Evolutionary conservation across 352 stramenopile genomes (phyloP).

Genomic region (Thraustotheca clavata): DNA sequence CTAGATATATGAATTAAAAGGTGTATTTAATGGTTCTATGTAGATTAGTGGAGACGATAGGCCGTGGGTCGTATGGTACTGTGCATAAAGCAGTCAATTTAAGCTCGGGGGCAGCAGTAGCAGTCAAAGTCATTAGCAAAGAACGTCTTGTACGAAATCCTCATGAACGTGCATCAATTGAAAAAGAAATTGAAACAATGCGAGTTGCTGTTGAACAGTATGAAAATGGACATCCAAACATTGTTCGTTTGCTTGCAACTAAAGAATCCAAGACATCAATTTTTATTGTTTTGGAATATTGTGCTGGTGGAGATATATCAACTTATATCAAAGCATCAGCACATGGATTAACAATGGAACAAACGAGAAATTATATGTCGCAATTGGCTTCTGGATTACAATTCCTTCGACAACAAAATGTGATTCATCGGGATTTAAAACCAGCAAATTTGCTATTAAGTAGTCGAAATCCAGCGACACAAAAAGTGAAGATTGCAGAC

Average conservation of each 20-base stretch:
- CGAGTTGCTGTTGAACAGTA: conserved; percentile 75
- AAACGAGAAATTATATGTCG: conserved; percentile 69
- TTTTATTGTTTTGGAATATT: conserved; percentile 80
- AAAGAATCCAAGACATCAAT: conserved; percentile 78
- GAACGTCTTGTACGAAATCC: conserved; percentile 52
- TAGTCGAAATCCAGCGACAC: conserved; percentile 47
- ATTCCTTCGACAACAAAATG: conserved; percentile 65
- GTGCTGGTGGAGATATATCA: conserved; percentile 60
- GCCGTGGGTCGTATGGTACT: conserved; percentile 70
- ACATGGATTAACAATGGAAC: conserved; percentile 46
- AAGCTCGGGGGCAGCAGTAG: conserved; percentile 60
- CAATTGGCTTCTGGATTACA: conserved; percentile 66
- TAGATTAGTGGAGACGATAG: conserved; percentile 73
- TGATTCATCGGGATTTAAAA: conserved; percentile 71
- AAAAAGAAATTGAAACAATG: conserved; percentile 84
- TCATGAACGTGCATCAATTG: conserved; percentile 68
- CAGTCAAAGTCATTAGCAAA: conserved; percentile 74
- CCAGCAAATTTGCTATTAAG: conserved; percentile 66
- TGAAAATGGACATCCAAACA: conserved; percentile 79
- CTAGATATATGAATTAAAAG: too few relatives aligned
- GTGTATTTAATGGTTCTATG: background rate
- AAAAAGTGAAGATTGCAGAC: conserved; percentile 72
- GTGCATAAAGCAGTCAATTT: conserved; percentile 81
- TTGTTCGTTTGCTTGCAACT: conserved; percentile 67
- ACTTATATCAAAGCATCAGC: conserved; percentile 53